phyloP scores from a whole-genome alignment of 2,329 filamentous ascomycete genomes.

The Paraconiothyrium brasiliense region DNA sequence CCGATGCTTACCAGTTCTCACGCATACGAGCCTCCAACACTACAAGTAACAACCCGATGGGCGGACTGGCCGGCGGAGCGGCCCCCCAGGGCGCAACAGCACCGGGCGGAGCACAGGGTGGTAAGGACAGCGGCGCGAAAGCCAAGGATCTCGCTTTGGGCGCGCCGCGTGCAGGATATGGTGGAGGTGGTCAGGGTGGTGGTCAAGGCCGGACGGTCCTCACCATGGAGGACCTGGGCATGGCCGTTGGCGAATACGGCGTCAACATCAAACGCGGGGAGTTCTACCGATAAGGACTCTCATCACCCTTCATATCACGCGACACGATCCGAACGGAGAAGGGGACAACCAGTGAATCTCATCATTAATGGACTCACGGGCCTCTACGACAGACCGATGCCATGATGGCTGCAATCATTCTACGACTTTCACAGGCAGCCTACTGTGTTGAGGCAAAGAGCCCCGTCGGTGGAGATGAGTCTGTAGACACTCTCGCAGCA shows the following conservation, averaged over 20 bases:
- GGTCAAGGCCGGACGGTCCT: conserved; percentile 91
- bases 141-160: conserved; percentile 59
- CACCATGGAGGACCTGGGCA: conserved; percentile 98
- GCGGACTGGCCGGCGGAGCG: conserved; percentile 72
- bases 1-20: conserved; percentile 97
- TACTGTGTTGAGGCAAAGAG: background rate
- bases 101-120: conserved; percentile 63
- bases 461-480: background rate
- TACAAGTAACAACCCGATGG: conserved; percentile 90
- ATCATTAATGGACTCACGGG: background rate
- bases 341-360: background rate
- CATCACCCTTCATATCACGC: background rate
- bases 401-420: background rate
- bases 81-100: conserved; percentile 70
- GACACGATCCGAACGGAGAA: background rate
- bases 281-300: conserved; percentile 79
- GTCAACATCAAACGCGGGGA: conserved; percentile 97
- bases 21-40: conserved; percentile 94
- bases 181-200: conserved; percentile 87
- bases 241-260: conserved; percentile 97
- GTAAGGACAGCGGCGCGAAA: conserved; percentile 52
- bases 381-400: background rate
- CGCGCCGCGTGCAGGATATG: conserved; percentile 62
- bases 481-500: conserved; percentile 10
- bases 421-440: background rate